phyloP scores from a whole-genome alignment of 2,329 filamentous ascomycete genomes.

The Domatiomyces globalis region DNA sequence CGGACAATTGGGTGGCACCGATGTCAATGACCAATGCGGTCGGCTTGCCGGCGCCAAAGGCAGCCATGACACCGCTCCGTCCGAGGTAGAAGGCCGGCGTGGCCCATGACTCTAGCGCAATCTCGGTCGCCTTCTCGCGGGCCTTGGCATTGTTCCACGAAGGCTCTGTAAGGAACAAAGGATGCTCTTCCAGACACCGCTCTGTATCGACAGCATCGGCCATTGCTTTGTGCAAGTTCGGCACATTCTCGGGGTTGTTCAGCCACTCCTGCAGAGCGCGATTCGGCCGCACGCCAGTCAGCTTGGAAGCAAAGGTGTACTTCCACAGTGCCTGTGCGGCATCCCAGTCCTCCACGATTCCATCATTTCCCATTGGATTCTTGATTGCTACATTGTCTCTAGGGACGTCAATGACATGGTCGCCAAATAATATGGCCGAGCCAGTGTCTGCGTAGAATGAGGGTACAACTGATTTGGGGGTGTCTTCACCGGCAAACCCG shows the following conservation, averaged over 20 bases:
- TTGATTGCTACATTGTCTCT: conserved; percentile 64
- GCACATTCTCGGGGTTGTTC: conserved; percentile 45
- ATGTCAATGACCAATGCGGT: conserved; percentile 87
- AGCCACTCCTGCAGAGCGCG: conserved; percentile 62
- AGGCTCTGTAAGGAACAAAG: conserved; percentile 83
- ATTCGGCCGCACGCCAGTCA: conserved; percentile 62
- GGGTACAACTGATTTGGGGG: conserved; percentile 82
- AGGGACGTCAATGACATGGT: conserved; percentile 73
- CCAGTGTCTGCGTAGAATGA: conserved; percentile 63
- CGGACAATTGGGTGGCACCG: conserved; percentile 73
- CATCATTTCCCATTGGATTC: conserved; percentile 83
- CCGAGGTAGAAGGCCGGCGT: conserved; percentile 89
- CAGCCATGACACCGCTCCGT: conserved; percentile 73
- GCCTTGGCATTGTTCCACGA: conserved; percentile 82
- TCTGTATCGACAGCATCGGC: conserved; percentile 50
- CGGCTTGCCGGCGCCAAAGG: conserved; percentile 84
- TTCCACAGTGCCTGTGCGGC: conserved; percentile 82
- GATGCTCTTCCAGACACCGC: conserved; percentile 76
- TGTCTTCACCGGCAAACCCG: conserved; percentile 94
- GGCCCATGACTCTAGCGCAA: conserved; percentile 95
- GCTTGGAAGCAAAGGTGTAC: conserved; percentile 72
- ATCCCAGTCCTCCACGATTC: conserved; percentile 93
- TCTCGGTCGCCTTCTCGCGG: conserved; percentile 85
- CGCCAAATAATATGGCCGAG: conserved; percentile 60
- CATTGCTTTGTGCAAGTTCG: conserved; percentile 45